Conservation (phyloP, 176 grass and related monocot genomes). For the Rhipidocladum racemiflorum region DNA sequence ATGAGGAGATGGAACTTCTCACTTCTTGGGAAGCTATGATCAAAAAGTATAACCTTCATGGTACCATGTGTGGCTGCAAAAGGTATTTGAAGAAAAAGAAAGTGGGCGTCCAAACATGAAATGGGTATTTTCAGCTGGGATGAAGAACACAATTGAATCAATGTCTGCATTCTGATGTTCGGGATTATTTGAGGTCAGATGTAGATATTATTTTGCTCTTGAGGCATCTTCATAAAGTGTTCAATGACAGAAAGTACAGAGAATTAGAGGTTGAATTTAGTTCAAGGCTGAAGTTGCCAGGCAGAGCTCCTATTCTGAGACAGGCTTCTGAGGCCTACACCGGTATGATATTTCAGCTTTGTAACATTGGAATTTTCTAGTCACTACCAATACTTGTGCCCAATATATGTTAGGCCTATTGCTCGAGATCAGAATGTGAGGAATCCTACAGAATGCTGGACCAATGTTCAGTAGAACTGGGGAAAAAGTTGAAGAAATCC, state of each 20-base stretch:
- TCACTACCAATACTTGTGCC: slow-evolving; percentile 51
- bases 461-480: slow-evolving; percentile 45
- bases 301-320: slow-evolving; percentile 55
- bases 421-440: slow-evolving; percentile 59
- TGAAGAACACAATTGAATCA: slow-evolving; percentile 53
- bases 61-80: slow-evolving; percentile 52
- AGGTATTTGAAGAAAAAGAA: slow-evolving; percentile 60
- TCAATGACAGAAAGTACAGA: slow-evolving; percentile 47
- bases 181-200: slow-evolving; percentile 45
- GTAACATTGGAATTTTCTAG: slow-evolving; percentile 58
- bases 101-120: slow-evolving; percentile 65
- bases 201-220: slow-evolving; percentile 48
- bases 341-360: slow-evolving; percentile 59
- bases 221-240: slow-evolving; percentile 40
- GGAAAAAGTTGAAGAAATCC: slow-evolving; percentile 50
- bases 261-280: slow-evolving; percentile 50
- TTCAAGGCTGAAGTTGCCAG: slow-evolving; percentile 45
- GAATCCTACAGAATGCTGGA: slow-evolving; percentile 53
- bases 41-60: slow-evolving; percentile 49
- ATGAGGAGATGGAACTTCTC: slow-evolving; percentile 51
- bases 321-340: slow-evolving; percentile 61
- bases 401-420: slow-evolving; percentile 47
- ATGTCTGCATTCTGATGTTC: slow-evolving; percentile 32
- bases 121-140: slow-evolving; percentile 59
- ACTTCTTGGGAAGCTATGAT: slow-evolving; percentile 59